A percentile compares a stretch with the other conserved stretches of the same genome.
phyloP scores from a whole-genome alignment of 1,284 basidiomycete species.

The Omphalotus olearius region DNA sequence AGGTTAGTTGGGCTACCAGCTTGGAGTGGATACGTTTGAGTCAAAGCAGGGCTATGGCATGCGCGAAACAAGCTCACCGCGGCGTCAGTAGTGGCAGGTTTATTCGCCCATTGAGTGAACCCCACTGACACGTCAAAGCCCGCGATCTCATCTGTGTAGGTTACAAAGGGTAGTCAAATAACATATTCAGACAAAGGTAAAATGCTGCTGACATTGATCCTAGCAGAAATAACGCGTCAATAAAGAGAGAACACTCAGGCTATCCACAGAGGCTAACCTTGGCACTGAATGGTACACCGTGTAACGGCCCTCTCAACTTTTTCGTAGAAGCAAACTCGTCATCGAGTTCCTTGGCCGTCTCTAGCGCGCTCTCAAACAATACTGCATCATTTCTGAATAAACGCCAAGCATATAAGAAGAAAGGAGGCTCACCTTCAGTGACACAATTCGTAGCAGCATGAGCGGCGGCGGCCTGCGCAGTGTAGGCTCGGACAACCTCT shows the following conservation, averaged over 20 bases:
- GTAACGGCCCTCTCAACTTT: conserved; percentile 66
- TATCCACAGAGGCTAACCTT: conserved; percentile 24
- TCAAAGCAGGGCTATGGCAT: not conserved
- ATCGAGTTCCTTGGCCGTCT: conserved; percentile 62
- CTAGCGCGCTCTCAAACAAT: conserved; percentile 61
- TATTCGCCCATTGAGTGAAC: conserved; percentile 63
- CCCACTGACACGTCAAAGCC: conserved; percentile 73
- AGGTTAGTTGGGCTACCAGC: conserved; percentile 40
- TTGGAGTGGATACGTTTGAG: conserved; percentile 19
- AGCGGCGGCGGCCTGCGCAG: conserved; percentile 59
- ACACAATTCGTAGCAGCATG: conserved; percentile 72
- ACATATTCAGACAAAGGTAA: not conserved
- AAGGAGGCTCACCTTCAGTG: conserved; percentile 57
- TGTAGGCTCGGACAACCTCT: conserved; percentile 70
- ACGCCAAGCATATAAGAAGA: too few relatives aligned
- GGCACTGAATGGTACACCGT: conserved; percentile 78
- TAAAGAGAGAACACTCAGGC: conserved; percentile 16
- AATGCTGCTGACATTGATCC: conserved; percentile 50
- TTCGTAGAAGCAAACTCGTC: conserved; percentile 58
- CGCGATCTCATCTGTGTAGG: conserved; percentile 45
- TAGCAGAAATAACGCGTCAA: conserved; percentile 24
- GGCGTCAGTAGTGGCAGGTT: conserved; percentile 53
- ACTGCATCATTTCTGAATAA: conserved; percentile 33
- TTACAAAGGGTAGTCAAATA: conserved; percentile 8
- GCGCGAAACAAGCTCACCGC: conserved; percentile 41